A percentile compares a stretch with the other conserved stretches of the same genome.
phyloP scores from a whole-genome alignment of 2,329 filamentous ascomycete species.

The Aspergillus eucalypticola region DNA sequence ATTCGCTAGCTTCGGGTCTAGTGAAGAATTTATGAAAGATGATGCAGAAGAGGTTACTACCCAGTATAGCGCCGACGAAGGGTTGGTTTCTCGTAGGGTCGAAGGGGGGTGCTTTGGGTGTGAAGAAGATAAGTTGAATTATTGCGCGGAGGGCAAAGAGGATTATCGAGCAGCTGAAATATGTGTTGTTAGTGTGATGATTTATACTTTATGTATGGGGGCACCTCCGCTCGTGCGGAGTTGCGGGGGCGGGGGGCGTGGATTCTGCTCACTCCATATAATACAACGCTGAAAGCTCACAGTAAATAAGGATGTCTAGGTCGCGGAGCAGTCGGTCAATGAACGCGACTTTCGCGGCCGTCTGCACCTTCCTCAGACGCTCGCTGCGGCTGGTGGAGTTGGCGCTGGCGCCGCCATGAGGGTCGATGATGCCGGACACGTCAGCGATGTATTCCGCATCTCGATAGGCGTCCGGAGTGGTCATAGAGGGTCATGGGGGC shows the following conservation, averaged over 20 bases:
- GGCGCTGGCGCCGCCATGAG: constrained; percentile 30
- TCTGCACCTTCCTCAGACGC: constrained; percentile 37
- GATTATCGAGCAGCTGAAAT: constrained; percentile 57
- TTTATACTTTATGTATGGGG: too few relatives aligned
- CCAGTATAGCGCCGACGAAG: constrained; percentile 56
- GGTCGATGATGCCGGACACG: constrained; percentile 40
- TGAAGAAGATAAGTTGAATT: constrained; percentile 60
- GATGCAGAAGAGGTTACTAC: constrained; percentile 58
- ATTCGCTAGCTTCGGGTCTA: constrained; percentile 54
- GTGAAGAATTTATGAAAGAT: constrained; percentile 57
- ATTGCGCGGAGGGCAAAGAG: constrained; percentile 57
- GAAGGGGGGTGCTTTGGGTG: constrained; percentile 57
- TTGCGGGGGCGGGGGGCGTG: neutral
- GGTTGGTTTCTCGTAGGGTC: constrained; percentile 54
- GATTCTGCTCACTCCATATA: constrained; percentile 60
- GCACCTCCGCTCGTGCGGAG: neutral
- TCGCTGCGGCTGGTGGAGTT: constrained; percentile 24
- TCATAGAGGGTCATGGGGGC: constrained; percentile 50
- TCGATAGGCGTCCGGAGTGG: constrained; percentile 47
- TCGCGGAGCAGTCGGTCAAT: constrained; percentile 59
- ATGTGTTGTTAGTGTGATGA: neutral
- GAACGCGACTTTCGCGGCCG: constrained; percentile 46
- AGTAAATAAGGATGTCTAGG: constrained; percentile 62
- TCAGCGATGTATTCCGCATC: constrained; percentile 51
- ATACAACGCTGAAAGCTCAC: constrained; percentile 62